Percentiles rank a stretch among this genome's conserved stretches.
Conservation (phyloP, 2,329 filamentous ascomycete species). For the Exutisphaerella laricina region DNA sequence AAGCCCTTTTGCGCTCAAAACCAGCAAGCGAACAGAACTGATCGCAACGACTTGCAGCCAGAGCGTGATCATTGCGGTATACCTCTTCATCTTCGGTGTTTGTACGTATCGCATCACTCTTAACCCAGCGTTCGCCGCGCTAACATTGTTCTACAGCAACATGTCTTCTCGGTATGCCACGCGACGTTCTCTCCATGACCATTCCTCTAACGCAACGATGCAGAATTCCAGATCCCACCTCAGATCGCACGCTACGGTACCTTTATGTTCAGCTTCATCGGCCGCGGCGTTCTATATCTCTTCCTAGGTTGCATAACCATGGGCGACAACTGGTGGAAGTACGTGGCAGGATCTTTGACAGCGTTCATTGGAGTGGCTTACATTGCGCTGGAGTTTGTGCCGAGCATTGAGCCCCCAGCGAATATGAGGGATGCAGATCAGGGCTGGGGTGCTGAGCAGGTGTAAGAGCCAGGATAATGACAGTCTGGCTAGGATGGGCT, state of each 20-base stretch:
- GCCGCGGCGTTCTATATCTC: slow-evolving; percentile 94
- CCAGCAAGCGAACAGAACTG: background rate
- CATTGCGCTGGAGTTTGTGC: slow-evolving; percentile 47
- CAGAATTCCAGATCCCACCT: slow-evolving; percentile 90
- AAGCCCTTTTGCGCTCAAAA: slow-evolving; percentile 31
- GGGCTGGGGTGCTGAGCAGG: slow-evolving; percentile 50
- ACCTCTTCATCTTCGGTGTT: slow-evolving; percentile 86
- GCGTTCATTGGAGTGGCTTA: slow-evolving; percentile 76
- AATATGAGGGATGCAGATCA: slow-evolving; percentile 52
- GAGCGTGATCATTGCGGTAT: slow-evolving; percentile 71
- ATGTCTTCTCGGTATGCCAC: slow-evolving; percentile 45
- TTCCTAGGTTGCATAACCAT: slow-evolving; percentile 87
- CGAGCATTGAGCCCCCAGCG: slow-evolving; percentile 49
- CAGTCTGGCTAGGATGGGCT: too few species aligned
- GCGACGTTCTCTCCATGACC: background rate
- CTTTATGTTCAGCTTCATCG: slow-evolving; percentile 96
- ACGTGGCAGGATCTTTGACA: slow-evolving; percentile 72
- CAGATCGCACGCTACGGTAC: slow-evolving; percentile 90
- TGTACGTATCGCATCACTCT: slow-evolving; percentile 47
- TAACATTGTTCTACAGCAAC: slow-evolving; percentile 48
- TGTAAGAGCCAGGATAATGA: too few species aligned
- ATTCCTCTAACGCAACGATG: slow-evolving; percentile 9
- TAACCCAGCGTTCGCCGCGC: slow-evolving; percentile 3
- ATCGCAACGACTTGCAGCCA: slow-evolving; percentile 51
- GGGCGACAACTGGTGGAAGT: slow-evolving; percentile 59